Percentiles rank a stretch among this genome's conserved stretches.
phyloP scores from a whole-genome alignment of 2,329 filamentous ascomycete species.

The Achaetomium macrosporum region DNA sequence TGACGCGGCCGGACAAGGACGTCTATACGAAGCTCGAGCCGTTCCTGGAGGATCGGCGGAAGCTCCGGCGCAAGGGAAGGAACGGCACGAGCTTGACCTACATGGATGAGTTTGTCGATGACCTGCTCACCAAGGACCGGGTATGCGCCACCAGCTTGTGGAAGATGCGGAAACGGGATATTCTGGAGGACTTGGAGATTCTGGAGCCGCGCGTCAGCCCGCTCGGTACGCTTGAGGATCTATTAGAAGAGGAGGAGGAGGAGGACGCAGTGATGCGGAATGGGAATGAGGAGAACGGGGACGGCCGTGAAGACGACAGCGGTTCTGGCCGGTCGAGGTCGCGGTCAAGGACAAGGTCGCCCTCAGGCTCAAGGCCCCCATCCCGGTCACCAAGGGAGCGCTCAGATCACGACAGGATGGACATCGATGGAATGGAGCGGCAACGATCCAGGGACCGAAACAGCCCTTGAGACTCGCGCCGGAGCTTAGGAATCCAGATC shows the following conservation, averaged over 20 bases:
- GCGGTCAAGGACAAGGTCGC: conserved; percentile 14
- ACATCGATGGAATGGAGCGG: conserved; percentile 18
- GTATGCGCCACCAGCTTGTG: conserved; percentile 88
- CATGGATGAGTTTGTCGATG: conserved; percentile 91
- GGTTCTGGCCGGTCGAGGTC: conserved; percentile 28
- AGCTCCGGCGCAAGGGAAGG: conserved; percentile 71
- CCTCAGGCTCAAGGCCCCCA: conserved; percentile 7
- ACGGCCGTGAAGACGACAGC: conserved; percentile 17
- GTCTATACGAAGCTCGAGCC: conserved; percentile 79
- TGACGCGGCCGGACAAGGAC: conserved; percentile 77
- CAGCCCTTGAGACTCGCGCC: conserved; percentile 11
- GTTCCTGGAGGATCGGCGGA: conserved; percentile 73
- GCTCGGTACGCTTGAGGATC: conserved; percentile 69
- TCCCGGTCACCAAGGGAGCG: conserved; percentile 6
- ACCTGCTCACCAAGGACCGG: conserved; percentile 79
- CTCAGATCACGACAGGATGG: conserved; percentile 23
- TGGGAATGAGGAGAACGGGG: conserved; percentile 20
- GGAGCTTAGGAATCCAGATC: not conserved
- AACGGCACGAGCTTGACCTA: conserved; percentile 70
- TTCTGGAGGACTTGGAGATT: conserved; percentile 82
- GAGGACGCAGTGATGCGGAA: conserved; percentile 42
- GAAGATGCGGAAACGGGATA: conserved; percentile 78
- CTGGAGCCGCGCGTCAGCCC: conserved; percentile 81
- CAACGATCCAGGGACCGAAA: conserved; percentile 5
- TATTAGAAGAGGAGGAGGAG: conserved; percentile 57